Percentiles rank a stretch among this genome's conserved stretches.
These are phyloP conservation scores for Hordeum vulgare DNA, from an alignment of 176 grass and related monocot genomes.

Conservation along the genomic window DNA sequence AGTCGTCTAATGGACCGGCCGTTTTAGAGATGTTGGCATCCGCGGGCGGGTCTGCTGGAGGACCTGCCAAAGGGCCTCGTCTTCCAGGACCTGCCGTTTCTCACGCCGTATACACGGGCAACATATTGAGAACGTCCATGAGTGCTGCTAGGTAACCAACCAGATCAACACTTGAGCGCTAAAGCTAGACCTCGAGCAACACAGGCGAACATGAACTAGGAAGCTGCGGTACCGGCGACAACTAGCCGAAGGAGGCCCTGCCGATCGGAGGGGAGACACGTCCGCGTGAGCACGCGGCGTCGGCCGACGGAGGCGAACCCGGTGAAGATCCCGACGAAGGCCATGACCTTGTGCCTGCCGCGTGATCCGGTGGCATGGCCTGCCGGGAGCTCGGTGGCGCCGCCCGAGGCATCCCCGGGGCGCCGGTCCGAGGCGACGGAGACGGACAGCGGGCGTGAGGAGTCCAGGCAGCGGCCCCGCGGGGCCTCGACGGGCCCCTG, in stretches of 20 bases:
- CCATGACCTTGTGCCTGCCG: constrained; percentile 86
- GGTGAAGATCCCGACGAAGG: constrained; percentile 97
- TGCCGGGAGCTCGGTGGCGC: constrained; percentile 27
- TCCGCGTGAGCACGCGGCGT: constrained; percentile 56
- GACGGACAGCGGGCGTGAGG: constrained; percentile 62
- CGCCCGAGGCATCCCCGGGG: not conserved
- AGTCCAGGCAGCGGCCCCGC: constrained; percentile 38
- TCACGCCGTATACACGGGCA: no score
- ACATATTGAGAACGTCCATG: no score
- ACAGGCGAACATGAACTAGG: constrained; percentile 1
- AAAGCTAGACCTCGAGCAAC: constrained; percentile 23
- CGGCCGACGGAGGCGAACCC: constrained; percentile 70
- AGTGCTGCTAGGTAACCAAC: not conserved
- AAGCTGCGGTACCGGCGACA: constrained; percentile 18
- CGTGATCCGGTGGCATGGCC: constrained; percentile 27
- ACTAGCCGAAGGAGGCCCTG: constrained; percentile 83
- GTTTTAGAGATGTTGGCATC: no score
- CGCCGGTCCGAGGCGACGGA: constrained; percentile 70
- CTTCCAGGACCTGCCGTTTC: no score
- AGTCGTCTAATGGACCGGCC: no score
- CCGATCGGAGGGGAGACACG: constrained; percentile 84
- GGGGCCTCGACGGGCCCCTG: not conserved
- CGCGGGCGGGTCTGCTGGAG: no score
- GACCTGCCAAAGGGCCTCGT: no score
- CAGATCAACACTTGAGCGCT: not conserved